A percentile compares a stretch with the other conserved stretches of the same genome.
Evolutionary conservation across 2,329 filamentous ascomycete genomes (phyloP).

Genomic region (Cercospora zeae-maydis): DNA sequence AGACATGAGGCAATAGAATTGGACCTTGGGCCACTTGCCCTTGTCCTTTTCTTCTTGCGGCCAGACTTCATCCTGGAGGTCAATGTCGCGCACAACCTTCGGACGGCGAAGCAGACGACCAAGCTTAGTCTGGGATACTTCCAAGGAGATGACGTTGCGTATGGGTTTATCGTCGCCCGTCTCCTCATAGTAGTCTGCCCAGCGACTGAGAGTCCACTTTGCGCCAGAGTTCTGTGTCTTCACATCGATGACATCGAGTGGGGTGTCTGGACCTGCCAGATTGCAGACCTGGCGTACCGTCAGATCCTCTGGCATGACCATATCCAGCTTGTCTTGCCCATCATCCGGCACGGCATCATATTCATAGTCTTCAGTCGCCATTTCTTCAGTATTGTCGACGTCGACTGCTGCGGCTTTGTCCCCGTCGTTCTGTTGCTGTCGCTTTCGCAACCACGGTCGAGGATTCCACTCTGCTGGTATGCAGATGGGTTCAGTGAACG

Average conservation of each 20-base stretch:
- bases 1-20: constrained; percentile 68
- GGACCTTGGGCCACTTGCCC: constrained; percentile 59
- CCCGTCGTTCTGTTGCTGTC: constrained; percentile 7
- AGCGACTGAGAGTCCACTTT: constrained; percentile 62
- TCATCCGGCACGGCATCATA: constrained; percentile 53
- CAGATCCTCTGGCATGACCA: constrained; percentile 63
- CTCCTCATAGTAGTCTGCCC: constrained; percentile 66
- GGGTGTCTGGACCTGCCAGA: constrained; percentile 60
- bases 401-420: constrained; percentile 23
- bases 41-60: constrained; percentile 51
- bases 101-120: constrained; percentile 61
- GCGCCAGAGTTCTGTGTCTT: constrained; percentile 65
- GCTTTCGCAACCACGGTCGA: constrained; percentile 41
- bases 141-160: constrained; percentile 66
- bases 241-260: constrained; percentile 65
- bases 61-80: constrained; percentile 56
- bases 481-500: constrained; percentile 65
- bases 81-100: constrained; percentile 62
- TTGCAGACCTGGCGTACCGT: constrained; percentile 63
- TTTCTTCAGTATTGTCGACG: constrained; percentile 31
- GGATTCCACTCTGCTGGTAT: constrained; percentile 62
- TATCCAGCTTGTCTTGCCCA: constrained; percentile 62
- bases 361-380: constrained; percentile 42
- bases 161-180: constrained; percentile 58
- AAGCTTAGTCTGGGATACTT: constrained; percentile 62